Conservation (phyloP, 192 early-diverging fungal species). For the Haplosporangium gracile region DNA sequence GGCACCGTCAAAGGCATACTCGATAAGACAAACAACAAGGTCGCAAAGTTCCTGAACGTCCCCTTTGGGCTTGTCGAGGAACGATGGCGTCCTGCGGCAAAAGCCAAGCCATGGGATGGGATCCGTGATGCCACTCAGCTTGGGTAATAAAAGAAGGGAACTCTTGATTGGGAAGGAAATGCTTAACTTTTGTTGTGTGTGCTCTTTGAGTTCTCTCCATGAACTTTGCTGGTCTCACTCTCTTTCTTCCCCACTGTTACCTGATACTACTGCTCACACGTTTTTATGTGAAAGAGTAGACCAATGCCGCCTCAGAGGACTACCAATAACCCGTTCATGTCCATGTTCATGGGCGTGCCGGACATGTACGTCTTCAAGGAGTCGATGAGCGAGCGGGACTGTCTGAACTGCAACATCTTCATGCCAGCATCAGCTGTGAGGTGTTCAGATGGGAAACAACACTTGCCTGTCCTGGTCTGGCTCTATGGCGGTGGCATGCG, state of each 20-base stretch:
- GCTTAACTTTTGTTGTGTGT: not conserved
- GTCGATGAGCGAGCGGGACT: slow-evolving; percentile 51
- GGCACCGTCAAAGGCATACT: not conserved
- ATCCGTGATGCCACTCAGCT: slow-evolving; percentile 35
- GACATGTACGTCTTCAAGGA: slow-evolving; percentile 35
- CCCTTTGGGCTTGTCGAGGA: slow-evolving; percentile 50
- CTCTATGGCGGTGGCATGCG: slow-evolving; percentile 41
- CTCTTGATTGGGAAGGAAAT: not conserved
- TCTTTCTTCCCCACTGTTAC: not conserved
- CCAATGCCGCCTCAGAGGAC: slow-evolving; percentile 38
- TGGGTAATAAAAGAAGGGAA: not conserved
- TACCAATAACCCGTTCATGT: slow-evolving; percentile 24
- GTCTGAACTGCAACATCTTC: slow-evolving; percentile 64
- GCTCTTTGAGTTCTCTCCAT: not conserved
- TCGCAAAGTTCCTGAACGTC: slow-evolving; percentile 48
- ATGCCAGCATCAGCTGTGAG: slow-evolving; percentile 28
- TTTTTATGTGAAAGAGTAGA: not conserved
- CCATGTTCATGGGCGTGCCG: slow-evolving; percentile 6
- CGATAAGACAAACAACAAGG: not conserved
- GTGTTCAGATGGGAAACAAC: not conserved
- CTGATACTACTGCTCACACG: not conserved
- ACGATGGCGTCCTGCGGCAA: slow-evolving; percentile 48
- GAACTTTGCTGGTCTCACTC: not conserved
- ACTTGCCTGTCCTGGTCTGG: slow-evolving; percentile 50
- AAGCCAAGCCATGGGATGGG: slow-evolving; percentile 33